Evolutionary conservation across 2,329 filamentous ascomycete species (phyloP).

Genomic region (Aspergillus eucalypticola): DNA sequence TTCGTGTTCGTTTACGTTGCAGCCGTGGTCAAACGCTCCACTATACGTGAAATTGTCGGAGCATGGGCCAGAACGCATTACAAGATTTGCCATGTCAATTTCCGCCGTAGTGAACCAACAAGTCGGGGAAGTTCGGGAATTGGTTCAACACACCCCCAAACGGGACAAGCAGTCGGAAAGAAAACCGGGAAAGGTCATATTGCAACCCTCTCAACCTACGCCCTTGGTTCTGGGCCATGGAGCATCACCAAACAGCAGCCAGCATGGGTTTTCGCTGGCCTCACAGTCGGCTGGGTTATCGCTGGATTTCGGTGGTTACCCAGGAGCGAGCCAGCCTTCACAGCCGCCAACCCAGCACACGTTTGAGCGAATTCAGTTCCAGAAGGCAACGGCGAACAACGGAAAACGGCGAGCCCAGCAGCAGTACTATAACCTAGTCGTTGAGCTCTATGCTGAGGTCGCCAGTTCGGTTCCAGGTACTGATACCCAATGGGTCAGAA

Average conservation of each 20-base stretch:
- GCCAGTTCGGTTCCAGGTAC: conserved; percentile 42
- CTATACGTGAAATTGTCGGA: conserved; percentile 57
- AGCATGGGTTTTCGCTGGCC: conserved; percentile 28
- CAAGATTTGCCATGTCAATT: conserved; percentile 78
- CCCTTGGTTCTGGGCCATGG: conserved; percentile 36
- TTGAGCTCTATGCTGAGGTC: conserved; percentile 76
- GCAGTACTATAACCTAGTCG: conserved; percentile 88
- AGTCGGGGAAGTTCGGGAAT: conserved; percentile 73
- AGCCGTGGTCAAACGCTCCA: conserved; percentile 60
- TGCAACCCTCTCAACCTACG: conserved; percentile 66
- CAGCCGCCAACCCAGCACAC: conserved; percentile 53
- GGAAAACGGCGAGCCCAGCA: conserved; percentile 86
- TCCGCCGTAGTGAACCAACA: conserved; percentile 79
- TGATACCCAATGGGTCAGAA: conserved; percentile 64
- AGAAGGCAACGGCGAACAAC: conserved; percentile 90
- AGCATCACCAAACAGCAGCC: conserved; percentile 23
- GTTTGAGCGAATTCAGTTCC: conserved; percentile 93
- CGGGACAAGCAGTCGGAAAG: conserved; percentile 82
- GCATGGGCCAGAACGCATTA: conserved; percentile 58
- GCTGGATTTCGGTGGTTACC: conserved; percentile 39
- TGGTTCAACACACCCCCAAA: conserved; percentile 90
- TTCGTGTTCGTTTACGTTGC: conserved; percentile 72
- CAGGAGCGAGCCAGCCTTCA: conserved; percentile 32
- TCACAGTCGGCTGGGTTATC: conserved; percentile 30
- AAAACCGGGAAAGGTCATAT: conserved; percentile 67